These are phyloP conservation scores for Corylus americana DNA, from an alignment of 306 rosid species.

Conservation along the genomic window DNA sequence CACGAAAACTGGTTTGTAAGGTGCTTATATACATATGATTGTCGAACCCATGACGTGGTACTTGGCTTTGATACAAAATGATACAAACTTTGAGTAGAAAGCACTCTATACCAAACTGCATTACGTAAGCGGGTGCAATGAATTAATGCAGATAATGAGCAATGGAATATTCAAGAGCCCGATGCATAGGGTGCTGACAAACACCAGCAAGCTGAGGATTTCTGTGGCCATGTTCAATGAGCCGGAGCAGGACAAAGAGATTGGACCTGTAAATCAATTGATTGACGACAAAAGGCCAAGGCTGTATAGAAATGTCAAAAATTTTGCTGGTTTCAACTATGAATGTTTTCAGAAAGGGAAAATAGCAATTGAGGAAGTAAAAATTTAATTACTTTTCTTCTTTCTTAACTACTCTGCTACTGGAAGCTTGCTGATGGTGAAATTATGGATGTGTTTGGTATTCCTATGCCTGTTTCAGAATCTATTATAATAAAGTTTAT, in stretches of 20 bases:
- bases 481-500: no score
- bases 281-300: conserved; percentile 46
- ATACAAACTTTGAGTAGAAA: no score
- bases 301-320: conserved; percentile 44
- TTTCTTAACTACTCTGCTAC: no score
- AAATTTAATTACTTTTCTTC: neutral
- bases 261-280: conserved; percentile 38
- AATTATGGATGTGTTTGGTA: no score
- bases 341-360: conserved; percentile 53
- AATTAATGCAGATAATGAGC: conserved; percentile 42
- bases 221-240: conserved; percentile 48
- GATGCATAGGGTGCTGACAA: conserved; percentile 57
- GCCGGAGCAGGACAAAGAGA: conserved; percentile 53
- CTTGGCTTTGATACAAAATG: no score
- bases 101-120: no score
- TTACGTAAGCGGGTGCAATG: conserved; percentile 6
- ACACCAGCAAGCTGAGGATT: conserved; percentile 52
- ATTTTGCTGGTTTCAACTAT: conserved; percentile 42
- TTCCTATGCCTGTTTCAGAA: no score
- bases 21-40: no score
- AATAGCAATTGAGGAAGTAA: conserved; percentile 42
- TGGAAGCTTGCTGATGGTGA: no score
- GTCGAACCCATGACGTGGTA: no score
- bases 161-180: conserved; percentile 71
- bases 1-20: no score